Base-by-base conservation (phyloP, 2,329 filamentous ascomycete genomes). In the Sclerotinia spermophila region DNA sequence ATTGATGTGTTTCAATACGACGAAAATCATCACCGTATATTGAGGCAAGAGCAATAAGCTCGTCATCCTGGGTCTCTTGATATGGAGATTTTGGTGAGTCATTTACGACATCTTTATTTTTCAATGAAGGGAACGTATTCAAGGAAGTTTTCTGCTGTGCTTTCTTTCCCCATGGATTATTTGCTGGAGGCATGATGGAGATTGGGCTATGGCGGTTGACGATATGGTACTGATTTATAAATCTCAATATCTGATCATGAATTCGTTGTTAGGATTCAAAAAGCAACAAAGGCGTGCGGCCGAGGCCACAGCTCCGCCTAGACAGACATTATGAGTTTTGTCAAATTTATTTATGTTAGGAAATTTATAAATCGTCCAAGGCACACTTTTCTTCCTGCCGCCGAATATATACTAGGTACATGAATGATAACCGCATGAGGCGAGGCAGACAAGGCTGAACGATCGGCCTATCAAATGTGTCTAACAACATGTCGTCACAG, bases 21-120 rank as follows among this genome's bases (percentile, higher is more conserved):
- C 91, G 85, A 78, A 93, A 97, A 78, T 97, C 94, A 72, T 97
- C 93, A 75, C 90, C 91, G 79, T 96, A 98, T 65, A 98, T 96
- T 56, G 95, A 92, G 77, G 91, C 86, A 71, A 98, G 85, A 59
- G 90, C 95, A 79, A 96, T 87, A 71, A 97, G 85, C 82, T 98
- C 96, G 79, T 97, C 92, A 77, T 91, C 86, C 82, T 98, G 96
- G 45, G 92, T 89, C 81, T 96, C 91, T 74, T 90, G 88, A 82
- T 97, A 97, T 78, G 94, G 83, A 24, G 86, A 86, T 75, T 83
- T 86, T 66, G 81, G 78, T 58, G 79, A 78, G 19, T 71, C 83
- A 75, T 81, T 71, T 53, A 56, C 69, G 30, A 67, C 44, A 48
- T 73, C 69, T 42, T 65, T 72, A 13, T 71, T 60, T 65, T 76